These are phyloP conservation scores for Sclerotinia sclerotiorum DNA, from an alignment of 2,329 filamentous ascomycete species.

Conservation along the genomic window DNA sequence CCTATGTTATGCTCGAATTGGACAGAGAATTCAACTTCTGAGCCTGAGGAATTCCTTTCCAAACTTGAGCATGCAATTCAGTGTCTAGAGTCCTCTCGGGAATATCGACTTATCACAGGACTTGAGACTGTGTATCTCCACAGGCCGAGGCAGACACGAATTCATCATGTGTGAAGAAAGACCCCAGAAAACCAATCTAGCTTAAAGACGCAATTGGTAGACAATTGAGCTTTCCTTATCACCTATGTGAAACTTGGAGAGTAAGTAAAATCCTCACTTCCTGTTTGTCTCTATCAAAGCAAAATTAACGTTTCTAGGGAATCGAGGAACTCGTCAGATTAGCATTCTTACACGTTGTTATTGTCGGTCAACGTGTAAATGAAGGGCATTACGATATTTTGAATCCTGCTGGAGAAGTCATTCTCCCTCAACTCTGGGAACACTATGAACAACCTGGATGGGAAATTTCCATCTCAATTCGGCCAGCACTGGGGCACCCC, in stretches of 20 bases:
- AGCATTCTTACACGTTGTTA: constrained; percentile 76
- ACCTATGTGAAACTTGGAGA: constrained; percentile 79
- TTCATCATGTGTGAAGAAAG: neutral
- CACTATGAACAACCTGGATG: constrained; percentile 77
- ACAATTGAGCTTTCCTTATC: constrained; percentile 90
- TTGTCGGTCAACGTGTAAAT: constrained; percentile 72
- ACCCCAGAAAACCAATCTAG: constrained; percentile 53
- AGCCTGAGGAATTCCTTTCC: neutral
- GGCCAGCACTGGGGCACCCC: constrained; percentile 57
- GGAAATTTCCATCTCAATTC: constrained; percentile 67
- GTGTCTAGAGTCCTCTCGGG: constrained; percentile 1
- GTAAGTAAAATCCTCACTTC: constrained; percentile 50
- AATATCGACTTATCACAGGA: constrained; percentile 9
- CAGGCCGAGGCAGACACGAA: neutral
- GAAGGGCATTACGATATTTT: constrained; percentile 79
- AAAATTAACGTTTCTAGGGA: constrained; percentile 54
- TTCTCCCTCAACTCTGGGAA: constrained; percentile 79
- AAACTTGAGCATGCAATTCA: constrained; percentile 8
- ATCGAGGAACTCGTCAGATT: constrained; percentile 86
- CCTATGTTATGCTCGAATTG: neutral
- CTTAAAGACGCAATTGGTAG: constrained; percentile 91
- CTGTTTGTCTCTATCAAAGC: constrained; percentile 17
- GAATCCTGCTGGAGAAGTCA: constrained; percentile 78
- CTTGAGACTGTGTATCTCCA: neutral
- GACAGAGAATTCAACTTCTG: neutral